Conservation (phyloP, 2,329 filamentous ascomycete species). For the Stagonosporopsis tanaceti region DNA sequence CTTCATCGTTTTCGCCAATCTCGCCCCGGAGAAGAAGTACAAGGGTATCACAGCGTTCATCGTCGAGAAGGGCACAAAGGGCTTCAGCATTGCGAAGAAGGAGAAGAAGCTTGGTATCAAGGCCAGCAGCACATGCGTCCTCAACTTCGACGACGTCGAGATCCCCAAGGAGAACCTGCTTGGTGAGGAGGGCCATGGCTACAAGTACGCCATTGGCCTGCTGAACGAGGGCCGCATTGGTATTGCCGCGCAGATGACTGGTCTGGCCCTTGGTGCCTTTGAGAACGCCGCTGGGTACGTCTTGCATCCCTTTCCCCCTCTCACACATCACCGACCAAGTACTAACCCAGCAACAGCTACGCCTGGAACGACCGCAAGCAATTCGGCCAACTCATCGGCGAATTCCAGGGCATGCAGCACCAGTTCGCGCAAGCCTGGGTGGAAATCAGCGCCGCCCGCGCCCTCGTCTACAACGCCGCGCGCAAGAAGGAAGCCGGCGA, state of each 20-base stretch:
- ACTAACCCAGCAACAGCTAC: conserved; percentile 63
- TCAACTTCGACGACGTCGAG: conserved; percentile 96
- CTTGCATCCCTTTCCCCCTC: background rate
- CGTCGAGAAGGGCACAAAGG: conserved; percentile 86
- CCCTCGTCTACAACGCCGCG: conserved; percentile 93
- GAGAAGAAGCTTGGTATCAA: conserved; percentile 99
- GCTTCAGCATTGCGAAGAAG: conserved; percentile 97
- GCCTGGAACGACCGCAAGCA: conserved; percentile 99
- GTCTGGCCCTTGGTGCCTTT: conserved; percentile 90
- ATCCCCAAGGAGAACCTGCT: conserved; percentile 88
- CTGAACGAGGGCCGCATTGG: conserved; percentile 97
- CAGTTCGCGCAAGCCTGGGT: conserved; percentile 96
- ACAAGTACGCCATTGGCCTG: conserved; percentile 95
- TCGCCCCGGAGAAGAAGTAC: conserved; percentile 91
- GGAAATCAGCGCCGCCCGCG: conserved; percentile 89
- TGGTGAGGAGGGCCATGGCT: conserved; percentile 87
- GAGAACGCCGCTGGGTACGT: conserved; percentile 85
- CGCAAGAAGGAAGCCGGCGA: conserved; percentile 98
- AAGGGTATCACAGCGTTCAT: conserved; percentile 97
- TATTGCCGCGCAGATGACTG: conserved; percentile 98
- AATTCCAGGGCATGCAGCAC: conserved; percentile 99
- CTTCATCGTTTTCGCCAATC: conserved; percentile 98
- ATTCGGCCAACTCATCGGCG: conserved; percentile 90
- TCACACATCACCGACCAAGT: background rate
- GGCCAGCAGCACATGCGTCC: conserved; percentile 93